Conservation (phyloP, 1,284 basidiomycete species). For the Boletus mariae region DNA sequence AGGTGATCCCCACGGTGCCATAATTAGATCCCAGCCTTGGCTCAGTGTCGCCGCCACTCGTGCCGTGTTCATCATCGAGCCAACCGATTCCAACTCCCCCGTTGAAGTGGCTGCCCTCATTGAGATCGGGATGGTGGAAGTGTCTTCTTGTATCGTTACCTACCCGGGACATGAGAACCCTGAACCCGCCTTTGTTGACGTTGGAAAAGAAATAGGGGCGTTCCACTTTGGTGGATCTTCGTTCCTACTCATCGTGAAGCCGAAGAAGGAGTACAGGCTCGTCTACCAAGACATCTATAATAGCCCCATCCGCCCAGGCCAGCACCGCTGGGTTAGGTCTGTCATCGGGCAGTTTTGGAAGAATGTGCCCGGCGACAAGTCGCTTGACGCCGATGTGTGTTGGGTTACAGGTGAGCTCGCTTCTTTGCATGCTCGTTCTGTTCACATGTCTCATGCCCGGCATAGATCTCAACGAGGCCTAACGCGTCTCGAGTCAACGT, state of each 20-base stretch:
- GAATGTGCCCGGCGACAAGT: neutral
- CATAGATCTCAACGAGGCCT: neutral
- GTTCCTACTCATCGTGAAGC: slow-evolving; percentile 39
- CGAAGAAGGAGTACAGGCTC: slow-evolving; percentile 1
- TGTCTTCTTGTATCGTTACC: slow-evolving; percentile 43
- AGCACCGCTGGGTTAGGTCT: slow-evolving; percentile 8
- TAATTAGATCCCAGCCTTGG: slow-evolving; percentile 37
- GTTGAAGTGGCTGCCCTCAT: slow-evolving; percentile 42
- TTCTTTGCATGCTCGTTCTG: neutral
- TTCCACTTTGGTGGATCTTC: slow-evolving; percentile 56
- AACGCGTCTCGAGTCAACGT: neutral
- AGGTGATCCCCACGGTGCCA: slow-evolving; percentile 24
- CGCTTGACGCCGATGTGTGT: too few relatives aligned
- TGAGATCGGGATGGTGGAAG: slow-evolving; percentile 54
- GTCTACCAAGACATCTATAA: neutral
- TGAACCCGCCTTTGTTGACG: slow-evolving; percentile 17
- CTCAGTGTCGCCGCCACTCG: slow-evolving; percentile 37
- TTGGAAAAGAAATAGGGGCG: slow-evolving; percentile 46
- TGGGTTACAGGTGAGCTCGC: too few relatives aligned
- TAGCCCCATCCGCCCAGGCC: neutral
- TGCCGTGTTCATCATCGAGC: slow-evolving; percentile 47
- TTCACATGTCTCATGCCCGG: neutral
- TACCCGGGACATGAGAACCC: neutral
- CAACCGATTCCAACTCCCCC: slow-evolving; percentile 31
- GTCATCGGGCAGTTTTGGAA: neutral